Evolutionary conservation across 192 early-diverging fungal genomes (phyloP), one percentile per base, ranked within the genome.

Genomic region (Phycomyces blakesleeanus): DNA sequence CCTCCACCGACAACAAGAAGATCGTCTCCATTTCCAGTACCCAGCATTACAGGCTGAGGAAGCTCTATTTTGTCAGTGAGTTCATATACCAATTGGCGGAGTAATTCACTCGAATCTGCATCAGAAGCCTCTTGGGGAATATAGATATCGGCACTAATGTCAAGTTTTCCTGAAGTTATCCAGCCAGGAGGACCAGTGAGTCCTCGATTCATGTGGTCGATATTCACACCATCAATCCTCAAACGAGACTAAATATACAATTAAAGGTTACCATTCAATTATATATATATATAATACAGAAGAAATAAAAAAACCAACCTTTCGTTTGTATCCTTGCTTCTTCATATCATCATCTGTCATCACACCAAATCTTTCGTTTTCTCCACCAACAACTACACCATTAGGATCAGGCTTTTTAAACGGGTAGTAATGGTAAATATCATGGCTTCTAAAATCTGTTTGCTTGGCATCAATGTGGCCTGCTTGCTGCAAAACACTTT

Each of bases 131-230:
- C 79, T 12, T 69, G 61, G 0, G 89, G 89, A 51, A 89, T 84
- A 59, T 71, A 77, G 40, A 91, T 78, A 37, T 89, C 80, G 8
- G 87, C 85, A 8, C 81, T 79, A 12, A 98, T 78, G 66, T 97
- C 94, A 0, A 98, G 80, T 7, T 81, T 87, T 3, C 95, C 95
- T 3, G 83, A 80, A n/a, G 88, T 92, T 63, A 98, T 93, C 96
- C 96, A 98, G 12, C 89, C 89, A 37, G 95, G 83, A 2, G 96
- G 96, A 0, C 96, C 96, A 34, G 82, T 81, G 10, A 89, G 82
- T 15, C 92, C 91, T 20, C 79, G 71, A 75, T 95, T 95, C 42
- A 98, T 73, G 71, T 96, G 94, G 64, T 93, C 90, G 21, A 97
- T 94, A 55, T 87, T 90, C 16, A 98, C 81, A 52, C 87, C 87